Evolutionary conservation across 1,139 yeast species (phyloP).

Genomic region (Protomyces inundatus): DNA sequence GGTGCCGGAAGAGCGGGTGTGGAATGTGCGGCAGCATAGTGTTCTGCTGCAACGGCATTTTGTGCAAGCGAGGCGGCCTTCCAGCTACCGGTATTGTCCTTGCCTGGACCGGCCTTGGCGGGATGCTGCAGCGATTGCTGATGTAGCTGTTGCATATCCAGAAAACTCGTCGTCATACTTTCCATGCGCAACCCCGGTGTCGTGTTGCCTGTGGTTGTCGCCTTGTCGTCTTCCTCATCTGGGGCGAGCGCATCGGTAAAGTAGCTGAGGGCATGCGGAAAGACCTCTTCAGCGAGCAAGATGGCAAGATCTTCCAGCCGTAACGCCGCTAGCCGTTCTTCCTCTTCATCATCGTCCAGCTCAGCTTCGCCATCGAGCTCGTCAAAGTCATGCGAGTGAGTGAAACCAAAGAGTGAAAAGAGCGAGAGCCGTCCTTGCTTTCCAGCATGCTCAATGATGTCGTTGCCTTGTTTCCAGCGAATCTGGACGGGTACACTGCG

Average conservation of each 20-base stretch:
- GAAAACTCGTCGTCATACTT: constrained; percentile 19
- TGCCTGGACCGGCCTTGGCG: neutral
- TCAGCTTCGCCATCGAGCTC: neutral
- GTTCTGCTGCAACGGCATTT: neutral
- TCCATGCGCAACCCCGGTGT: constrained; percentile 12
- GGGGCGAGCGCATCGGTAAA: constrained; percentile 22
- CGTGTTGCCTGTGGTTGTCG: neutral
- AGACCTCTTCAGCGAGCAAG: constrained; percentile 17
- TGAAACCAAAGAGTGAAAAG: constrained; percentile 17
- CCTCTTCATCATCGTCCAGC: constrained; percentile 1
- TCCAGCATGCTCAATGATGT: constrained; percentile 1
- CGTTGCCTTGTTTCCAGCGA: constrained; percentile 9
- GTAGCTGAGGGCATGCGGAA: constrained; percentile 19
- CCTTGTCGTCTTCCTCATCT: neutral
- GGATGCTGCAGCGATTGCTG: neutral
- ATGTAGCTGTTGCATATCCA: constrained; percentile 5
- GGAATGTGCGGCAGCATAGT: constrained; percentile 3
- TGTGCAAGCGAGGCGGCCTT: neutral
- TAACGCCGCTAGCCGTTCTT: constrained; percentile 7
- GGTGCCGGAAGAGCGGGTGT: neutral
- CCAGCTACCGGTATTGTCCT: neutral
- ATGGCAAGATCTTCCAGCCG: constrained; percentile 21
- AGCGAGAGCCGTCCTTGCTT: constrained; percentile 10
- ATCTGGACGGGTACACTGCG: neutral
- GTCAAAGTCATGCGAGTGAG: neutral